Evolutionary conservation across 2,329 filamentous ascomycete genomes (phyloP).

Genomic region (Cladosporium colombiae): DNA sequence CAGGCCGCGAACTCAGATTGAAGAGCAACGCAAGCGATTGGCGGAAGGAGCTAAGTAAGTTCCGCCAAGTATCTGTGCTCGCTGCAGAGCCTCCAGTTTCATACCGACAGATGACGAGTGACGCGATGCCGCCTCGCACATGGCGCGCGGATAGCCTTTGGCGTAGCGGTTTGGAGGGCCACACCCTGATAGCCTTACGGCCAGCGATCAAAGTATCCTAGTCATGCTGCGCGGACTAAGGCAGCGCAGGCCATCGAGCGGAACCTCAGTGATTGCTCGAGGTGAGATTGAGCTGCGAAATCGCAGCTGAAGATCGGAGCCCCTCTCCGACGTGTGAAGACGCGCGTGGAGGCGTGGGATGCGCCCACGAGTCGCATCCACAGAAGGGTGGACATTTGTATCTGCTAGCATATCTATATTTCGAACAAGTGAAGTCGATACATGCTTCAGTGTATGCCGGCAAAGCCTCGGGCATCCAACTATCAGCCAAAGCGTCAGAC

Average conservation of each 20-base stretch:
- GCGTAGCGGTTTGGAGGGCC: background rate
- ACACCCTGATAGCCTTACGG: background rate
- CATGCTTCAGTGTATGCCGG: background rate
- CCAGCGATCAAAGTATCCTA: background rate
- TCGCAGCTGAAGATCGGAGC: background rate
- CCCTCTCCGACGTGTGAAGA: background rate
- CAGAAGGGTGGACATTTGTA: background rate
- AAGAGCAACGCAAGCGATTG: constrained; percentile 8
- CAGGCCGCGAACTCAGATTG: constrained; percentile 1
- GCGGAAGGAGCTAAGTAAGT: background rate
- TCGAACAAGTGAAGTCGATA: background rate
- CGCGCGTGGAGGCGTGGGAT: background rate
- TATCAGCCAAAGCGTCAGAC: background rate
- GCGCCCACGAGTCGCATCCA: background rate
- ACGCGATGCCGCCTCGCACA: background rate
- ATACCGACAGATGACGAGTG: background rate
- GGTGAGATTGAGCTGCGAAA: background rate
- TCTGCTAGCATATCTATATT: background rate
- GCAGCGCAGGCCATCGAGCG: background rate
- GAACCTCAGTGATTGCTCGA: background rate
- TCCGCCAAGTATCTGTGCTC: constrained; percentile 14
- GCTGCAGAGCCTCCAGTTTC: constrained; percentile 11
- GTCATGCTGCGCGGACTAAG: background rate
- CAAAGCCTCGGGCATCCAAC: background rate
- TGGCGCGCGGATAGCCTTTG: background rate